Percentiles rank a stretch among this genome's conserved stretches.
Evolutionary conservation across 2,329 filamentous ascomycete genomes (phyloP).

Genomic region (Cladosporium sp.): DNA sequence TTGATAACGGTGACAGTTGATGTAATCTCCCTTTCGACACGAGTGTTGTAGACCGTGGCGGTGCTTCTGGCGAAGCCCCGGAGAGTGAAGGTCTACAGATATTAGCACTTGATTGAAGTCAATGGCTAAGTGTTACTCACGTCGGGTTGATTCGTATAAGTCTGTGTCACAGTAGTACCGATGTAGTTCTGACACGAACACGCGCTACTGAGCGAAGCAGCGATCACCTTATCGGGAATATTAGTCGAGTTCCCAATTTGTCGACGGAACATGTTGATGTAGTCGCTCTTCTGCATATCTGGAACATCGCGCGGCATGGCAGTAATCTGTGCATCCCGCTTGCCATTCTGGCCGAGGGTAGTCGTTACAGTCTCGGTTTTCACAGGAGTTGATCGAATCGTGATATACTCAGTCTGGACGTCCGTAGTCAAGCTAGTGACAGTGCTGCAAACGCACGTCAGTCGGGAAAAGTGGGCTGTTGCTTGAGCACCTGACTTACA

Average conservation of each 20-base stretch:
- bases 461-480: background rate
- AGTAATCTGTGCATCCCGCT: conserved; percentile 17
- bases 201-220: conserved; percentile 29
- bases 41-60: conserved; percentile 20
- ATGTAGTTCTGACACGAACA: conserved; percentile 28
- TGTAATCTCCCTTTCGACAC: conserved; percentile 15
- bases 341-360: conserved; percentile 10
- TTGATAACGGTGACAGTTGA: conserved; percentile 15
- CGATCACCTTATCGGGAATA: conserved; percentile 14
- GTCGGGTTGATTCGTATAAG: conserved; percentile 22
- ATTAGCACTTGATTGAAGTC: conserved; percentile 8
- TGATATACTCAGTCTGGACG: conserved; percentile 15
- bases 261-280: conserved; percentile 8
- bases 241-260: conserved; percentile 2
- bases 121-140: conserved; percentile 13
- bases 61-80: conserved; percentile 19
- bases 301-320: conserved; percentile 16
- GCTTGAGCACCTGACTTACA: conserved; percentile 19
- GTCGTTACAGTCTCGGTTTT: conserved; percentile 24
- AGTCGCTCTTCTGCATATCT: conserved; percentile 7
- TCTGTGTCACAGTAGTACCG: conserved; percentile 24
- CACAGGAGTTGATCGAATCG: conserved; percentile 20
- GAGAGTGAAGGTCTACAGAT: conserved; percentile 16
- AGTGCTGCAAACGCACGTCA: conserved; percentile 13
- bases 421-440: conserved; percentile 19